Base-by-base conservation (phyloP, 1,284 basidiomycete species). In the Leccinum subfulvum region DNA sequence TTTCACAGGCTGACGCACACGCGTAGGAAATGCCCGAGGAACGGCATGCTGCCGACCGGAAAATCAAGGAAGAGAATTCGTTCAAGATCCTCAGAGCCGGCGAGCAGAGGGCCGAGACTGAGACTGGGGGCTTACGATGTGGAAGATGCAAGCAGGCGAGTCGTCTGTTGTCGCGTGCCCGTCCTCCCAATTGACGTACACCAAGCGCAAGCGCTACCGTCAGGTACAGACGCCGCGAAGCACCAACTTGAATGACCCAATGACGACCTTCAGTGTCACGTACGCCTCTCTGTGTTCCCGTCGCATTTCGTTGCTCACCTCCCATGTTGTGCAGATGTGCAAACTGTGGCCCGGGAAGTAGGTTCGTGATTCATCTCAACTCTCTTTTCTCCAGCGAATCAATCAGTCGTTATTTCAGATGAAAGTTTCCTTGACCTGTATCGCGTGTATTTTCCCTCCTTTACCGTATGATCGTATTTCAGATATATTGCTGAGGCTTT, bases 61-160 rank as follows among this genome's bases (percentile, higher is more conserved):
- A 90, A 71, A 91, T 99, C 66, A 85, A 87, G 61, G 87, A 92
- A 69, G 88, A 93, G 63, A 98, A 99, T 73, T 78, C 99, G 57
- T 93, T 95, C 82, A 92, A 95, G 59, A 91, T 95, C 2, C 87
- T 97, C 16, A 93, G 91, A 3, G 97, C 96, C 0, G 93, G 85
- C 14, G 92, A 96, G 67, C 90, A 88, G 62, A 86, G 92, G 76
- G 96, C 97, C 16, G 97, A 99, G 76, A 99, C 97, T 0, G 94
- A 97, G 30, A 33, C 3, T 33, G 3, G 30, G 69, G 95, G 95
- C 1, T 99, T 99, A 91, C 95, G 98, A 76, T 99, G 97, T 73
- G 84, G 87, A n/a, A 86, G 93, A 69, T 99, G 97, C 86, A 94
- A 93, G 68, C 89, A 94, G 81, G 87, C 84, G 58, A 58, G 78